Evolutionary conservation across 1,284 basidiomycete genomes (phyloP).

Genomic region (Earliella scabrosa): DNA sequence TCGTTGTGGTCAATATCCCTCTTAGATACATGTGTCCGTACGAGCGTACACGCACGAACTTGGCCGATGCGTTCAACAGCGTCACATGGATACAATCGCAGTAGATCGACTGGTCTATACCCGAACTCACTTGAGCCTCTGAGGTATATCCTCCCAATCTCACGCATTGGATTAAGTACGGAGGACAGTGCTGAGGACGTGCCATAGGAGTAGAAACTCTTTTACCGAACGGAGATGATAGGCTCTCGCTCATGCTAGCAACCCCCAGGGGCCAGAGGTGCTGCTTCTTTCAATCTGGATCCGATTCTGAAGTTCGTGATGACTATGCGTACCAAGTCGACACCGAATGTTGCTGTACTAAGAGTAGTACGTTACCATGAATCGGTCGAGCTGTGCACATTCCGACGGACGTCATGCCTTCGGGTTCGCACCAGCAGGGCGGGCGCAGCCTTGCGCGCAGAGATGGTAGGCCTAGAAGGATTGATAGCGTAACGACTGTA

Average conservation of each 20-base stretch:
- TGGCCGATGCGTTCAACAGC: conserved; percentile 42
- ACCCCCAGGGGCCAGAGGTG: not conserved
- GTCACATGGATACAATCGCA: conserved; percentile 43
- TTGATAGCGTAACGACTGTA: too few species aligned
- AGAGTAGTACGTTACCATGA: not conserved
- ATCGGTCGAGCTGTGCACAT: too few species aligned
- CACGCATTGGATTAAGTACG: too few species aligned
- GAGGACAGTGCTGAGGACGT: not conserved
- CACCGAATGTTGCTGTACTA: not conserved
- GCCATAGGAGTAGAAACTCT: not conserved
- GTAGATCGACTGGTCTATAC: conserved; percentile 54
- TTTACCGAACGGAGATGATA: not conserved
- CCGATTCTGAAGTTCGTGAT: not conserved
- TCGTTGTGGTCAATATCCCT: too few species aligned
- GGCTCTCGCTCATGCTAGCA: not conserved
- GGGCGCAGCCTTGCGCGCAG: too few species aligned
- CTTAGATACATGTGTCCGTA: too few species aligned
- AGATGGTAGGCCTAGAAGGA: too few species aligned
- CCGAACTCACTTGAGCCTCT: conserved; percentile 35
- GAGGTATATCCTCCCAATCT: not conserved
- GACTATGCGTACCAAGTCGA: not conserved
- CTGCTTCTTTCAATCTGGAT: not conserved
- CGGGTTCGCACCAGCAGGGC: too few species aligned
- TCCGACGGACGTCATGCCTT: too few species aligned
- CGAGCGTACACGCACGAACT: too few species aligned